phyloP scores from a whole-genome alignment of 495 filamentous ascomycete species.

The Tetracladium marchalianum region DNA sequence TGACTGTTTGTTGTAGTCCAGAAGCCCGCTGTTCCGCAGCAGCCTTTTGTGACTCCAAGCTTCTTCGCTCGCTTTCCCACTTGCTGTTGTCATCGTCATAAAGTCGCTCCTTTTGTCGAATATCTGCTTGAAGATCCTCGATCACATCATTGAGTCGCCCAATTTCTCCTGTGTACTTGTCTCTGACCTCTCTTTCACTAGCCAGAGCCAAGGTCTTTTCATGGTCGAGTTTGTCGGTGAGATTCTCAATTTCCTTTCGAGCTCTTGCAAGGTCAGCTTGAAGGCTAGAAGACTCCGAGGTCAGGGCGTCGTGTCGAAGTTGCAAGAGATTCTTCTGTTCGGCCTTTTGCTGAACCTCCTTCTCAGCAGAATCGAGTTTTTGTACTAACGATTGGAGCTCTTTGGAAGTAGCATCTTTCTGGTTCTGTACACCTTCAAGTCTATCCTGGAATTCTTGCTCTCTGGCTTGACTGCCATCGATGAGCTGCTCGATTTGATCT shows the following conservation, averaged over 20 bases:
- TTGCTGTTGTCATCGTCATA: slow-evolving; percentile 60
- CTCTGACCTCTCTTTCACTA: slow-evolving; percentile 42
- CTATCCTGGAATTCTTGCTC: slow-evolving; percentile 34
- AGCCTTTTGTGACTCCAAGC: slow-evolving; percentile 54
- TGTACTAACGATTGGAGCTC: slow-evolving; percentile 32
- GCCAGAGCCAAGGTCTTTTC: slow-evolving; percentile 49
- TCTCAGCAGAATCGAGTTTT: slow-evolving; percentile 39
- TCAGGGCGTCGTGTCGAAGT: slow-evolving; percentile 57
- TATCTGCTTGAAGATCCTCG: slow-evolving; percentile 56
- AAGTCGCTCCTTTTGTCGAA: slow-evolving; percentile 64
- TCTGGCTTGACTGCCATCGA: slow-evolving; percentile 30
- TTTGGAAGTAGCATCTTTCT: slow-evolving; percentile 29
- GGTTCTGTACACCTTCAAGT: slow-evolving; percentile 29
- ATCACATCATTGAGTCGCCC: slow-evolving; percentile 56
- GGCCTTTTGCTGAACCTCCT: slow-evolving; percentile 32
- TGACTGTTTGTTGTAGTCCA: slow-evolving; percentile 60
- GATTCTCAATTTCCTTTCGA: slow-evolving; percentile 43
- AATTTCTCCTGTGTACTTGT: slow-evolving; percentile 53
- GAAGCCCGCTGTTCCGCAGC: slow-evolving; percentile 57
- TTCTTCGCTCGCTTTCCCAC: slow-evolving; percentile 57
- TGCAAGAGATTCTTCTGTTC: slow-evolving; percentile 68
- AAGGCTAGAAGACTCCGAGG: slow-evolving; percentile 54
- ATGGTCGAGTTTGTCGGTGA: slow-evolving; percentile 45
- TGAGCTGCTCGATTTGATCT: slow-evolving; percentile 23
- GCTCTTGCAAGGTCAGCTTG: slow-evolving; percentile 53